These are phyloP conservation scores for Candolleomyces aberdarensis DNA, from an alignment of 768 basidiomycete genomes.

Conservation along the genomic window DNA sequence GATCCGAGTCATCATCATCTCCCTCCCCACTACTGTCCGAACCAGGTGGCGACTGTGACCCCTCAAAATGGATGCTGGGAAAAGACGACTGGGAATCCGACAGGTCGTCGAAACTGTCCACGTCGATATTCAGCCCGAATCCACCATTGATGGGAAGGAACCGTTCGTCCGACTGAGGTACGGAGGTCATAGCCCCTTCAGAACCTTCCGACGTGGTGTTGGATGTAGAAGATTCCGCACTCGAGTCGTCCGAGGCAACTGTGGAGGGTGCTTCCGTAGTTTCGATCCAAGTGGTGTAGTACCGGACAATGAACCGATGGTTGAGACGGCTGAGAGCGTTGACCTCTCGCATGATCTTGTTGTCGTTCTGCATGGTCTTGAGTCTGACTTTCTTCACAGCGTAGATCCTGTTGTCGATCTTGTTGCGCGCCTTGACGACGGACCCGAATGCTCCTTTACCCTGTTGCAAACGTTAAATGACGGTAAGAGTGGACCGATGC, in stretches of 20 bases:
- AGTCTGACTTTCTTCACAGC: conserved; percentile 91
- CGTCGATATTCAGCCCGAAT: conserved; percentile 51
- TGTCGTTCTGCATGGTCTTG: conserved; percentile 73
- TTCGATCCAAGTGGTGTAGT: conserved; percentile 91
- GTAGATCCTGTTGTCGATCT: conserved; percentile 81
- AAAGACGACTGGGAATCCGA: conserved; percentile 62
- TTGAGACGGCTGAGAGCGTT: conserved; percentile 83
- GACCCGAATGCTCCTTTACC: conserved; percentile 90
- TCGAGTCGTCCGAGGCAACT: conserved; percentile 55
- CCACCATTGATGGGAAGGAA: conserved; percentile 47
- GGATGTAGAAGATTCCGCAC: conserved; percentile 24
- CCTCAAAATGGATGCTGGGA: conserved; percentile 81
- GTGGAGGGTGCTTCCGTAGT: conserved; percentile 50
- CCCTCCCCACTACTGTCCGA: conserved; percentile 22
- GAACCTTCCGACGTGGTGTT: neutral
- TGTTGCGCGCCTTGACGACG: conserved; percentile 92
- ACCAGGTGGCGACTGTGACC: conserved; percentile 38
- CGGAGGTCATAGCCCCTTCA: conserved; percentile 16
- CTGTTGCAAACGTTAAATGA: conserved; percentile 30
- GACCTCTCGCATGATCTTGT: conserved; percentile 88
- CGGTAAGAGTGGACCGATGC: neutral
- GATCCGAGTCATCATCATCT: conserved; percentile 42
- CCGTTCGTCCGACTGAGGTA: conserved; percentile 31
- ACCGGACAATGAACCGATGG: conserved; percentile 89
- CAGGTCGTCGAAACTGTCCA: conserved; percentile 60